These are phyloP conservation scores for Umbilicaria muhlenbergii DNA, from an alignment of 495 filamentous ascomycete species.

Conservation along the genomic window DNA sequence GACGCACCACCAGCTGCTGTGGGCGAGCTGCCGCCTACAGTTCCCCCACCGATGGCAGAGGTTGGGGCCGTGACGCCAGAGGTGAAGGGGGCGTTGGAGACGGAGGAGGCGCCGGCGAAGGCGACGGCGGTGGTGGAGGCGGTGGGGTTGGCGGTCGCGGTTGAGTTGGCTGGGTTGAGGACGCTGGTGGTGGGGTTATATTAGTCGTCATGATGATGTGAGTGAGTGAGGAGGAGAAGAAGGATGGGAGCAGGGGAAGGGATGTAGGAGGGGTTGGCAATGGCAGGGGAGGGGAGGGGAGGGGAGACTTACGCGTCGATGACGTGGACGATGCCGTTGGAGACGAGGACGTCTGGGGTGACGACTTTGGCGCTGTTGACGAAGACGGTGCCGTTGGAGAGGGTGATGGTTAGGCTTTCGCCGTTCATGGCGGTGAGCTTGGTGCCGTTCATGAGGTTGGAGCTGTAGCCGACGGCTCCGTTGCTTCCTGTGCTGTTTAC, in stretches of 20 bases:
- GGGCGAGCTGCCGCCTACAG: neutral
- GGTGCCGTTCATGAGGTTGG: conserved; percentile 25
- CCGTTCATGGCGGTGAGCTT: conserved; percentile 30
- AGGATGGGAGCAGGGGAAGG: too few relatives aligned
- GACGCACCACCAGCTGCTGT: neutral
- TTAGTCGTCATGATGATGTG: neutral
- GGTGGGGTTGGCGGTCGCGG: conserved; percentile 27
- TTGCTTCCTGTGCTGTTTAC: conserved; percentile 31
- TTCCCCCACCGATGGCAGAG: neutral
- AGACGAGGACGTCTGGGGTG: conserved; percentile 40
- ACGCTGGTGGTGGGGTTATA: conserved; percentile 26
- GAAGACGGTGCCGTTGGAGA: conserved; percentile 32
- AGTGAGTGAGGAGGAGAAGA: too few relatives aligned
- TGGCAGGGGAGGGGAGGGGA: neutral
- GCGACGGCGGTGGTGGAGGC: conserved; percentile 29
- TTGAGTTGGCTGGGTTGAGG: conserved; percentile 40
- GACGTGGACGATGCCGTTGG: conserved; percentile 53
- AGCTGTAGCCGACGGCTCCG: conserved; percentile 35
- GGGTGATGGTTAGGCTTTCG: conserved; percentile 31
- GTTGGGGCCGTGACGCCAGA: conserved; percentile 17
- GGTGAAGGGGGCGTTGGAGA: conserved; percentile 17
- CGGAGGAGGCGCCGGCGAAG: conserved; percentile 31
- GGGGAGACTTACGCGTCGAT: conserved; percentile 32
- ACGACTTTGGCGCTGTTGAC: conserved; percentile 38
- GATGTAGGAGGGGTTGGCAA: neutral